phyloP scores from a whole-genome alignment of 2,329 filamentous ascomycete species.

The Sporothrix brunneoviolacea region DNA sequence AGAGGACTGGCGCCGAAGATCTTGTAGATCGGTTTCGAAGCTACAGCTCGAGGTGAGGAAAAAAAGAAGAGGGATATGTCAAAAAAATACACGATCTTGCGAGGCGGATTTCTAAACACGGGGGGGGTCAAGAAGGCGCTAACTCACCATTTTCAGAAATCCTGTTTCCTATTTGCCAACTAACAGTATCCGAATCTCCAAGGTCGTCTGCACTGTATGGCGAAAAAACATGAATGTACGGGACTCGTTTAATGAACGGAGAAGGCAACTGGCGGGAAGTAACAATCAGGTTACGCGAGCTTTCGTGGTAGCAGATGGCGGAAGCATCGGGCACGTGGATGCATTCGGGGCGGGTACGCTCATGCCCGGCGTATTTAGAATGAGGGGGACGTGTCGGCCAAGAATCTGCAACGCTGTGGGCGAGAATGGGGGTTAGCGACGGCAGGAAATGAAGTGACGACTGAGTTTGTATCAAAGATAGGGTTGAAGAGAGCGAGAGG shows the following conservation, averaged over 20 bases:
- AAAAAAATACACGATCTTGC: no score
- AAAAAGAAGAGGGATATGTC: no score
- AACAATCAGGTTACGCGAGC: conserved; percentile 36
- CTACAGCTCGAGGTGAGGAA: no score
- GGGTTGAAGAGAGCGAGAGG: background rate
- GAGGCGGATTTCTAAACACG: no score
- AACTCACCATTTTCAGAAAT: no score
- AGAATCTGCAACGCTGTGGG: background rate
- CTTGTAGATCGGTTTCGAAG: background rate
- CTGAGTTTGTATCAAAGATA: no score
- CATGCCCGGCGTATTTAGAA: background rate
- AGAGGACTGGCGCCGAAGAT: background rate
- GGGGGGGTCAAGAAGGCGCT: no score
- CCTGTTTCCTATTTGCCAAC: background rate
- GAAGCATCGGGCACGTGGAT: conserved; percentile 30
- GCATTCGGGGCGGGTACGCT: conserved; percentile 1
- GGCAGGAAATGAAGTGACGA: no score
- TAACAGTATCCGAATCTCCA: conserved; percentile 15
- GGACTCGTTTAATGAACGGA: no score
- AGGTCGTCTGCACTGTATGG: conserved; percentile 20
- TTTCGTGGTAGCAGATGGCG: conserved; percentile 41
- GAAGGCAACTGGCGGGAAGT: conserved; percentile 32
- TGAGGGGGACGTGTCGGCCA: background rate
- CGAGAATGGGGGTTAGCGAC: no score
- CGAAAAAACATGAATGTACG: conserved; percentile 2